These are phyloP conservation scores for Linnemannia exigua DNA, from an alignment of 192 early-diverging fungal genomes.

Conservation along the genomic window DNA sequence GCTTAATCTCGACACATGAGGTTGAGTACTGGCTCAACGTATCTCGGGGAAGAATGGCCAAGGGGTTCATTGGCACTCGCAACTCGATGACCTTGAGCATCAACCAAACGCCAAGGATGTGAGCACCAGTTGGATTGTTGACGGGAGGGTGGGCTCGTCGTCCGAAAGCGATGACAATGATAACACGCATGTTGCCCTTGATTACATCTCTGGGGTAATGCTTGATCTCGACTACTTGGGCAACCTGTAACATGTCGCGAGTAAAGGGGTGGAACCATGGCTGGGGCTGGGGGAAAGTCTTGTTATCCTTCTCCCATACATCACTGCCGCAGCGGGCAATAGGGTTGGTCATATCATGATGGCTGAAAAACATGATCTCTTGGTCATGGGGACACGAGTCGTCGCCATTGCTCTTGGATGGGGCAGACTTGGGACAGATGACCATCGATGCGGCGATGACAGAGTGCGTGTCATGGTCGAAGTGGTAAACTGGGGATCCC, in stretches of 20 bases:
- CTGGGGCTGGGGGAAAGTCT: neutral
- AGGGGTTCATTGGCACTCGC: neutral
- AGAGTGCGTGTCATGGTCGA: conserved; percentile 1
- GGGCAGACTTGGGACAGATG: conserved; percentile 15
- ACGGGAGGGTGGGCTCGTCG: conserved; percentile 7
- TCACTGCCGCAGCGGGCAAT: conserved; percentile 28
- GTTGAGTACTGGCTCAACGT: conserved; percentile 20
- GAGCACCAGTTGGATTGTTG: neutral
- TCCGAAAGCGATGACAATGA: conserved; percentile 34
- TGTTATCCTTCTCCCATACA: neutral
- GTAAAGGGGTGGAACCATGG: neutral
- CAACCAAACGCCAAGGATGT: conserved; percentile 29
- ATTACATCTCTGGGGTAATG: conserved; percentile 17
- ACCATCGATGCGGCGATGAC: conserved; percentile 27
- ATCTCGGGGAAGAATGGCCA: neutral
- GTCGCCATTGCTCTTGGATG: neutral
- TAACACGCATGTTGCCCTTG: conserved; percentile 14
- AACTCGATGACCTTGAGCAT: conserved; percentile 34
- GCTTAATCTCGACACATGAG: neutral
- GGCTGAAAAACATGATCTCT: conserved; percentile 18
- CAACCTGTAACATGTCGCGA: neutral
- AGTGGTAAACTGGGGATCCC: conserved; percentile 22
- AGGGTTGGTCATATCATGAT: conserved; percentile 23
- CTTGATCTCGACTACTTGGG: conserved; percentile 23
- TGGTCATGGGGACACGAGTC: conserved; percentile 11